Percentiles rank a stretch among this genome's conserved stretches.
Conservation (phyloP, 306 rosid genomes). For the Malus fusca region DNA sequence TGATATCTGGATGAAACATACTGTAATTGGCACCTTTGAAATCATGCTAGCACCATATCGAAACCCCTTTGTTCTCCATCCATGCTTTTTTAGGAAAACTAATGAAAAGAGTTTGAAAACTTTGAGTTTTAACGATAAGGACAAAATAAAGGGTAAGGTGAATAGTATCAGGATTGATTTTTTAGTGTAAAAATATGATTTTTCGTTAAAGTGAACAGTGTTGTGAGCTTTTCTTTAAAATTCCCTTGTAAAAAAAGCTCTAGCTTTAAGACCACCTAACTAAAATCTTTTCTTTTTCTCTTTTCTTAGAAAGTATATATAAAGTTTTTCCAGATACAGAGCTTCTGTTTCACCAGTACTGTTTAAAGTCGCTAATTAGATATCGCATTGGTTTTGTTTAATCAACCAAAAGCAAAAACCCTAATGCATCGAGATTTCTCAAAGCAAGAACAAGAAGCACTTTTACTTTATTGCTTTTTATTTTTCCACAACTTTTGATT, state of each 20-base stretch:
- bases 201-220: too few relatives aligned
- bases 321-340: background rate
- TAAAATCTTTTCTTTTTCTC: background rate
- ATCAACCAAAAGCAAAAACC: conserved; percentile 17
- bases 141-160: too few relatives aligned
- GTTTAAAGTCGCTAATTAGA: background rate
- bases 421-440: conserved; percentile 18
- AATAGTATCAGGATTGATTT: too few relatives aligned
- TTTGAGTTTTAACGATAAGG: too few relatives aligned
- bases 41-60: conserved; percentile 14
- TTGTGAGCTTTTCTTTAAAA: too few relatives aligned
- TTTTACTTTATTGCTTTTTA: background rate
- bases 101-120: too few relatives aligned
- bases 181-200: too few relatives aligned
- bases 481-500: background rate
- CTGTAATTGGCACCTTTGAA: conserved; percentile 8
- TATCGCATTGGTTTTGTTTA: background rate
- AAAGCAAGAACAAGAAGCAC: conserved; percentile 20
- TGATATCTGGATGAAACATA: background rate
- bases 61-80: background rate
- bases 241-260: background rate
- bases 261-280: conserved; percentile 7
- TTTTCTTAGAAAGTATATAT: background rate
- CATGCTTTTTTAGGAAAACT: background rate
- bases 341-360: background rate